Evolutionary conservation across 768 basidiomycete genomes (phyloP).

Genomic region (Lenzites betulinus): DNA sequence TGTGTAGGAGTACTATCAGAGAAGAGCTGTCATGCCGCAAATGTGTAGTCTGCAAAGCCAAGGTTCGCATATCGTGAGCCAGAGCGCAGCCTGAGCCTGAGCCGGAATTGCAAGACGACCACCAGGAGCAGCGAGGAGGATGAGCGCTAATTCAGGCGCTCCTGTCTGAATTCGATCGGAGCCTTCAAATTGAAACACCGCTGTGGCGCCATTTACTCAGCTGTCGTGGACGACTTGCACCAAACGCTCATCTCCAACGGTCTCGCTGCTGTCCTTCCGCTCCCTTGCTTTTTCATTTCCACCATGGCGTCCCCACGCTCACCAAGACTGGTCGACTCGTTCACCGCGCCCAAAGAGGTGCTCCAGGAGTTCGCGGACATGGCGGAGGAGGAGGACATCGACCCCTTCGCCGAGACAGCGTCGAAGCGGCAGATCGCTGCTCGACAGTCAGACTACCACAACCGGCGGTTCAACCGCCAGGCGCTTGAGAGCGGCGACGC

Average conservation of each 20-base stretch:
- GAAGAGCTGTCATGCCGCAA: too few species aligned
- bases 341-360: constrained; percentile 90
- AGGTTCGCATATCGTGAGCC: too few species aligned
- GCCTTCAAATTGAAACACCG: neutral
- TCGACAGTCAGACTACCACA: constrained; percentile 94
- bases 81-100: too few species aligned
- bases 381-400: constrained; percentile 90
- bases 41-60: too few species aligned
- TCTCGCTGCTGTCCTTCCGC: constrained; percentile 1
- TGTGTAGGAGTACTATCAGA: too few species aligned
- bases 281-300: constrained; percentile 1
- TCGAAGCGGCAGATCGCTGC: constrained; percentile 91
- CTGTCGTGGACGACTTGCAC: neutral
- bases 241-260: constrained; percentile 1
- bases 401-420: constrained; percentile 92
- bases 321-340: constrained; percentile 82
- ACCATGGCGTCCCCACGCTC: constrained; percentile 35
- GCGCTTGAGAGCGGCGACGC: constrained; percentile 82
- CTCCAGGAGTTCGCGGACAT: constrained; percentile 92
- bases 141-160: neutral
- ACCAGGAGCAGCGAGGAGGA: neutral
- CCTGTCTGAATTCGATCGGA: neutral
- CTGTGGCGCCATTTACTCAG: constrained; percentile 16
- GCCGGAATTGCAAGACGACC: too few species aligned
- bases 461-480: constrained; percentile 83